Percentiles rank a stretch among this genome's conserved stretches.
Evolutionary conservation across 495 filamentous ascomycete species (phyloP).

Genomic region (Lichina pygmaea): DNA sequence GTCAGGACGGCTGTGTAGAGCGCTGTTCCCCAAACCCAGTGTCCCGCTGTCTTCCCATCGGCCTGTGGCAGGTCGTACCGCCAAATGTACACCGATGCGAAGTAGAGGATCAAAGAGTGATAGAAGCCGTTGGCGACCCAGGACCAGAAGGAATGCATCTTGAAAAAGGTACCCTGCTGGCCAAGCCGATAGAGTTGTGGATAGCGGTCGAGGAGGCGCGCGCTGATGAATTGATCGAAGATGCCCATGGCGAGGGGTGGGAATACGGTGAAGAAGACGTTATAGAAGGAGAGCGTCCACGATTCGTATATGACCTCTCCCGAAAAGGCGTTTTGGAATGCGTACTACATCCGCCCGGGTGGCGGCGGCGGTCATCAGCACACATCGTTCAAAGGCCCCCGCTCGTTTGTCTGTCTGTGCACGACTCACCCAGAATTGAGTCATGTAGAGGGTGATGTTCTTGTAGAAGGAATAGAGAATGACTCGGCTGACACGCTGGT

Average conservation of each 20-base stretch:
- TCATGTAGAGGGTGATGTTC: constrained; percentile 96
- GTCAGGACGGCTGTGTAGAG: constrained; percentile 76
- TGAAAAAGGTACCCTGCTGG: constrained; percentile 83
- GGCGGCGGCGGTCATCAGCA: neutral
- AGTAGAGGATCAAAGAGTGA: constrained; percentile 79
- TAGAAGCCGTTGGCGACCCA: constrained; percentile 92
- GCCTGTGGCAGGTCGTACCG: constrained; percentile 43
- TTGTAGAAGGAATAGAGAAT: constrained; percentile 99
- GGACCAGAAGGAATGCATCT: constrained; percentile 63
- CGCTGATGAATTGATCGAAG: constrained; percentile 93
- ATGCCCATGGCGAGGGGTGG: constrained; percentile 91
- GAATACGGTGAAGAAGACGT: constrained; percentile 90
- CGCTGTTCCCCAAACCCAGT: constrained; percentile 92
- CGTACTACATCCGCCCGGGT: constrained; percentile 36
- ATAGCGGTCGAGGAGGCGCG: constrained; percentile 86
- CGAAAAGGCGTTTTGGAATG: constrained; percentile 95
- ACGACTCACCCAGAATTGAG: constrained; percentile 77
- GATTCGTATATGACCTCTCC: constrained; percentile 98
- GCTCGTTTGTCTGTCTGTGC: neutral
- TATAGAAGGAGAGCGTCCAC: constrained; percentile 97
- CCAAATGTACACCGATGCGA: constrained; percentile 59
- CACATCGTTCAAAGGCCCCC: neutral
- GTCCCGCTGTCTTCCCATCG: constrained; percentile 58
- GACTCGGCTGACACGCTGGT: constrained; percentile 85
- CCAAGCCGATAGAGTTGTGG: constrained; percentile 87